Evolutionary conservation across 2,329 filamentous ascomycete species (phyloP).

Genomic region (Acarospora socialis): DNA sequence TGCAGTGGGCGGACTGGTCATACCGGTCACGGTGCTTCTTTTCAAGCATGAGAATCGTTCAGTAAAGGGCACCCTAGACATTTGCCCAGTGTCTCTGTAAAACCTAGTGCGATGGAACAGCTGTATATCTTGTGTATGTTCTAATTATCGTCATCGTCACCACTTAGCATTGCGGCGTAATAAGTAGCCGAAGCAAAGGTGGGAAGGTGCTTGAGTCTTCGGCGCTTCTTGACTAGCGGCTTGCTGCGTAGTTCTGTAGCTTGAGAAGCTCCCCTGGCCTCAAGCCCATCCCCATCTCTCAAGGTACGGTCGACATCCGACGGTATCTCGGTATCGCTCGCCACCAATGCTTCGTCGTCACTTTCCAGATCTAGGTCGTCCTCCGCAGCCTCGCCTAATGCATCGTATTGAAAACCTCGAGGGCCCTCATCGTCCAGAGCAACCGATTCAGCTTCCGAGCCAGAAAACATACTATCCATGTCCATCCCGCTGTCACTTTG

Average conservation of each 20-base stretch:
- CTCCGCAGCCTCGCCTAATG: slow-evolving; percentile 17
- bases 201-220: slow-evolving; percentile 76
- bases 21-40: too few relatives aligned
- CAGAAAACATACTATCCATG: not conserved
- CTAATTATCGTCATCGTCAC: slow-evolving; percentile 44
- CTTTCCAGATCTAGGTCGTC: slow-evolving; percentile 35
- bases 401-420: slow-evolving; percentile 16
- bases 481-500: slow-evolving; percentile 37
- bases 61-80: too few relatives aligned
- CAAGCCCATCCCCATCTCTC: slow-evolving; percentile 28
- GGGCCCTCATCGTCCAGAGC: slow-evolving; percentile 36
- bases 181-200: slow-evolving; percentile 90
- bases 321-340: slow-evolving; percentile 24
- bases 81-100: too few relatives aligned
- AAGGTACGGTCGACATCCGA: slow-evolving; percentile 26
- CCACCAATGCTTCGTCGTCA: slow-evolving; percentile 24
- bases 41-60: too few relatives aligned
- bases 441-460: slow-evolving; percentile 26
- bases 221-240: slow-evolving; percentile 43
- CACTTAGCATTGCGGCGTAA: slow-evolving; percentile 71
- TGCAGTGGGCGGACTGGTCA: too few relatives aligned
- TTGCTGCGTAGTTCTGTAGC: slow-evolving; percentile 20
- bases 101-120: too few relatives aligned
- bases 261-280: slow-evolving; percentile 17
- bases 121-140: too few relatives aligned